Percentiles rank a stretch among this genome's conserved stretches.
These are phyloP conservation scores for Termitomyces sp. DNA, from an alignment of 768 basidiomycete genomes.

Conservation along the genomic window DNA sequence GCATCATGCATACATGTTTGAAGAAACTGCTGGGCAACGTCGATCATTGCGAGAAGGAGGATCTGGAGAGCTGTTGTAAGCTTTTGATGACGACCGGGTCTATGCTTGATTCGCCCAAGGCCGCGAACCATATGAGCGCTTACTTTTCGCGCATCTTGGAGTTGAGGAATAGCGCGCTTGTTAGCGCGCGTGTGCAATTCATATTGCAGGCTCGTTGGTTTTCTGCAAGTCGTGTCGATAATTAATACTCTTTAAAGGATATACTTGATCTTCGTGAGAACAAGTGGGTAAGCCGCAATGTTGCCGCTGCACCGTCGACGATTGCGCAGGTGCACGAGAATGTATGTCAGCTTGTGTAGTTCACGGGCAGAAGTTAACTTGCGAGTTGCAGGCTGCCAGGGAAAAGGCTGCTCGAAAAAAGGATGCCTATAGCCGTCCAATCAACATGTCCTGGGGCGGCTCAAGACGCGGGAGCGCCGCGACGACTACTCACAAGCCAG, in stretches of 20 bases:
- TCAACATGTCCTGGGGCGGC: slow-evolving; percentile 85
- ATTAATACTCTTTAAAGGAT: slow-evolving; percentile 48
- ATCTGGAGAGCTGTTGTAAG: slow-evolving; percentile 94
- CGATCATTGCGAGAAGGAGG: slow-evolving; percentile 94
- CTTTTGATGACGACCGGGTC: slow-evolving; percentile 85
- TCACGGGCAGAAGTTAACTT: no score
- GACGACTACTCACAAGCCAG: slow-evolving; percentile 50
- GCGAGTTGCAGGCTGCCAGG: slow-evolving; percentile 57
- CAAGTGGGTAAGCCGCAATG: slow-evolving; percentile 73
- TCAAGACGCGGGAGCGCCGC: slow-evolving; percentile 79
- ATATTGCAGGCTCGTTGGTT: slow-evolving; percentile 74
- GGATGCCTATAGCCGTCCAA: slow-evolving; percentile 51
- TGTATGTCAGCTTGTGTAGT: slow-evolving; percentile 38
- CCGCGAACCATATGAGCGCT: slow-evolving; percentile 81
- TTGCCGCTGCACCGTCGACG: slow-evolving; percentile 74
- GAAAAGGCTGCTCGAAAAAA: slow-evolving; percentile 67
- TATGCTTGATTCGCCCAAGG: slow-evolving; percentile 74
- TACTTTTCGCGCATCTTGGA: slow-evolving; percentile 91
- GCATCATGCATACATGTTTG: slow-evolving; percentile 98
- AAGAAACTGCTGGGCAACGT: slow-evolving; percentile 93
- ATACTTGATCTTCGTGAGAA: slow-evolving; percentile 82
- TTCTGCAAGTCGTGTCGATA: not conserved
- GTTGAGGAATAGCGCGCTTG: slow-evolving; percentile 64
- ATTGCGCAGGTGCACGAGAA: slow-evolving; percentile 85
- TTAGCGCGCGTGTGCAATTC: slow-evolving; percentile 88